Evolutionary conservation across 352 stramenopile species (phyloP).

Genomic region (Plasmopara viticola): DNA sequence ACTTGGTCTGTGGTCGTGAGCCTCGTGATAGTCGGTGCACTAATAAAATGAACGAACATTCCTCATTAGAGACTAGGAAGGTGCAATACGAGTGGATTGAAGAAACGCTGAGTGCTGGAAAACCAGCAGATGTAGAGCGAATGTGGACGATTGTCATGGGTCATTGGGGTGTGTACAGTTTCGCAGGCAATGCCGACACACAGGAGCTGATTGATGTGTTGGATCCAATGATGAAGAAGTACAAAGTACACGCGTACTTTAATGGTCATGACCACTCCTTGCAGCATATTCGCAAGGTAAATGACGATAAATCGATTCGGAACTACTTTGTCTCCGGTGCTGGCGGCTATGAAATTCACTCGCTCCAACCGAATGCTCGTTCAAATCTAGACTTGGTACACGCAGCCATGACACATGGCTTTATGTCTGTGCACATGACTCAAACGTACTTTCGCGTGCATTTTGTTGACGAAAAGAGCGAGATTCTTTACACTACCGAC

Average conservation of each 20-base stretch:
- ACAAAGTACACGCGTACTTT: slow-evolving; percentile 84
- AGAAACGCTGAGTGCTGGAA: slow-evolving; percentile 42
- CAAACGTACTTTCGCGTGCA: slow-evolving; percentile 63
- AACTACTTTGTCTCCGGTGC: slow-evolving; percentile 82
- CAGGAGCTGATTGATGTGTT: slow-evolving; percentile 66
- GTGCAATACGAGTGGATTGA: slow-evolving; percentile 81
- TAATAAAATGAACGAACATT: slow-evolving; percentile 71
- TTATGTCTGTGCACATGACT: slow-evolving; percentile 78
- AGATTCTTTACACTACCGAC: slow-evolving; percentile 80
- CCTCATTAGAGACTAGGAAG: slow-evolving; percentile 43
- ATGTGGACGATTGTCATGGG: slow-evolving; percentile 85
- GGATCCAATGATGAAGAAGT: slow-evolving; percentile 69
- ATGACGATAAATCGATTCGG: slow-evolving; percentile 33
- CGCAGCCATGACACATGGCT: slow-evolving; percentile 77
- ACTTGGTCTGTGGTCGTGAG: slow-evolving; percentile 78
- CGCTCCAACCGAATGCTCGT: slow-evolving; percentile 57
- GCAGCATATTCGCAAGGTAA: slow-evolving; percentile 65
- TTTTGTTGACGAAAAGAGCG: slow-evolving; percentile 54
- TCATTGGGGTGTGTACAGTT: slow-evolving; percentile 84
- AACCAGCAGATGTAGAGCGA: slow-evolving; percentile 53
- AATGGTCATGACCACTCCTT: slow-evolving; percentile 83
- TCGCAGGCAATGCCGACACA: slow-evolving; percentile 74
- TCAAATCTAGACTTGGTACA: slow-evolving; percentile 67
- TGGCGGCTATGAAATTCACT: slow-evolving; percentile 65
- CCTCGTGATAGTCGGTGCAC: slow-evolving; percentile 74